A percentile compares a stretch with the other conserved stretches of the same genome.
Evolutionary conservation across 345 rosid genomes (phyloP).

Genomic region (Rubroshorea leprosula): DNA sequence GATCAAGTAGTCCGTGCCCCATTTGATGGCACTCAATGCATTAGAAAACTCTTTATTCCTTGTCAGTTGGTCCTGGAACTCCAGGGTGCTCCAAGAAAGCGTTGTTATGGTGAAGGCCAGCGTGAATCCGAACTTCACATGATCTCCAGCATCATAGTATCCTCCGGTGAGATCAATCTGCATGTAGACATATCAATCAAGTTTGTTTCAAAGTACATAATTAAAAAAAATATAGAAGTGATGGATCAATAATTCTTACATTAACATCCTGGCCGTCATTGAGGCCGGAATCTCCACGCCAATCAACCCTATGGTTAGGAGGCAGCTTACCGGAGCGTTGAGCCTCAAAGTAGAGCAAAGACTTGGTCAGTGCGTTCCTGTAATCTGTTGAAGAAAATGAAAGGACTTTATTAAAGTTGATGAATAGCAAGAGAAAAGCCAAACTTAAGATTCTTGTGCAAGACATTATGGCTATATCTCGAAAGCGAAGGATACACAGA

Average conservation of each 20-base stretch:
- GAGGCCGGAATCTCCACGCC: constrained; percentile 68
- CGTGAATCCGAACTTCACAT: constrained; percentile 71
- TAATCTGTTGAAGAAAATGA: constrained; percentile 27
- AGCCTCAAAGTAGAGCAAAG: constrained; percentile 66
- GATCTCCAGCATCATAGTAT: constrained; percentile 75
- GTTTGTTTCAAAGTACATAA: no score
- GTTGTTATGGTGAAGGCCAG: constrained; percentile 67
- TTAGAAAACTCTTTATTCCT: constrained; percentile 30
- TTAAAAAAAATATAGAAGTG: no score
- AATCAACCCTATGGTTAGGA: constrained; percentile 41
- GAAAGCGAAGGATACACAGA: no score
- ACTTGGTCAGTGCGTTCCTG: constrained; percentile 51
- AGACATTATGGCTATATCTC: no score
- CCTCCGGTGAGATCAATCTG: constrained; percentile 64
- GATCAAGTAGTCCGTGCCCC: constrained; percentile 73
- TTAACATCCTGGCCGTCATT: constrained; percentile 46
- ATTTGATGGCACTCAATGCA: constrained; percentile 41
- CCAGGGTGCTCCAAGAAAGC: constrained; percentile 66
- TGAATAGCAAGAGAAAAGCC: not conserved
- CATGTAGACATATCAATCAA: not conserved
- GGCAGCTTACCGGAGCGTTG: constrained; percentile 76
- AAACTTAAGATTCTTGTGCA: no score
- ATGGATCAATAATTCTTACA: not conserved
- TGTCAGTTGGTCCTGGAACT: constrained; percentile 35
- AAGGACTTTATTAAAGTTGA: not conserved